Evolutionary conservation across 2,329 filamentous ascomycete species (phyloP).

Genomic region (Epichloe elymi): DNA sequence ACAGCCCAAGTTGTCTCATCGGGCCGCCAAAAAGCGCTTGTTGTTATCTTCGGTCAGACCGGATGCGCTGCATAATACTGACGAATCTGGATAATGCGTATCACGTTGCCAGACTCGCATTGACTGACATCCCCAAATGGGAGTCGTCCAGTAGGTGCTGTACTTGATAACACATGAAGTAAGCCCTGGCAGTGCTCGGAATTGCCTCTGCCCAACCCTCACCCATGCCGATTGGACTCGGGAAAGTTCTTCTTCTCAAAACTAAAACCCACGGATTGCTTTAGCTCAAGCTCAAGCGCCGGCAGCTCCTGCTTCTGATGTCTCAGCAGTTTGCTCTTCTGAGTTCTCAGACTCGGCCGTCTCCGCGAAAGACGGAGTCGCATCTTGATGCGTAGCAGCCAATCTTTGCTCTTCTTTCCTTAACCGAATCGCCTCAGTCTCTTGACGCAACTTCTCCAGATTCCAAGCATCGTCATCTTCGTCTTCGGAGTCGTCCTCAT

Average conservation of each 20-base stretch:
- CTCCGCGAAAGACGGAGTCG: background rate
- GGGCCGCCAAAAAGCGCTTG: background rate
- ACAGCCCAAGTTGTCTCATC: background rate
- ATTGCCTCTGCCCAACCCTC: constrained; percentile 11
- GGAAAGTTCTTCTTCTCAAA: background rate
- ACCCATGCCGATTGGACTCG: background rate
- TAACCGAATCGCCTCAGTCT: constrained; percentile 66
- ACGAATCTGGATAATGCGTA: background rate
- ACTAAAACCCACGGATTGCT: background rate
- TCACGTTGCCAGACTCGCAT: background rate
- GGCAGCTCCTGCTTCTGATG: constrained; percentile 4
- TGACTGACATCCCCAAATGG: background rate
- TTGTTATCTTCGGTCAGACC: background rate
- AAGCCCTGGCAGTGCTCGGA: constrained; percentile 13
- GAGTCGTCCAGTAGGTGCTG: constrained; percentile 6
- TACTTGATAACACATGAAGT: constrained; percentile 1
- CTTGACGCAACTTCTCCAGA: constrained; percentile 64
- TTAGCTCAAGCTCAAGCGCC: constrained; percentile 5
- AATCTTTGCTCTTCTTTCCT: constrained; percentile 67
- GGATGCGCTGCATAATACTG: background rate
- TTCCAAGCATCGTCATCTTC: constrained; percentile 61
- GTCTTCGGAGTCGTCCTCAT: constrained; percentile 48
- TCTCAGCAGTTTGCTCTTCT: constrained; percentile 5
- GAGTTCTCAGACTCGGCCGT: background rate
- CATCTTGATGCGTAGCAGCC: constrained; percentile 12